Percentiles rank a stretch among this genome's conserved stretches.
Conservation (phyloP, 345 rosid species). For the Linum usitatissimum region DNA sequence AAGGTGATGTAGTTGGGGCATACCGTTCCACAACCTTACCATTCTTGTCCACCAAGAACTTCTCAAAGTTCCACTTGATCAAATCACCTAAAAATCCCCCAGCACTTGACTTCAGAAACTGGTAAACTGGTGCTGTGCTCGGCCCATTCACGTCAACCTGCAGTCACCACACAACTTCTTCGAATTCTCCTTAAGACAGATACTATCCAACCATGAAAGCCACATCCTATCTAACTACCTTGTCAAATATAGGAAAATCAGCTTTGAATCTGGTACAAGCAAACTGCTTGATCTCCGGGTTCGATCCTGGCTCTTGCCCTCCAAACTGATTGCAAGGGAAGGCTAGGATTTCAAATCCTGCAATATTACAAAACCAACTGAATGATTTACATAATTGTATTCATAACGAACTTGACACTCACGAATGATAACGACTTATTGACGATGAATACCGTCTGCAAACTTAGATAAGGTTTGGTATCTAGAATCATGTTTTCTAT, state of each 20-base stretch:
- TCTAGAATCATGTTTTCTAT: too few relatives aligned
- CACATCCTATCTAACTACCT: constrained; percentile 6
- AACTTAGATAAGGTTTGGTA: too few relatives aligned
- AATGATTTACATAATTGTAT: neutral
- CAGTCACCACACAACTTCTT: neutral
- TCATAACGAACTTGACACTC: neutral
- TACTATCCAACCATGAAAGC: too few relatives aligned
- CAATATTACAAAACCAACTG: neutral
- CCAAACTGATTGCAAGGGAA: constrained; percentile 28
- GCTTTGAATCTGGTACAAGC: constrained; percentile 25
- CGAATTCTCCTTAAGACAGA: neutral
- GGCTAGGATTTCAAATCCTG: constrained; percentile 26
- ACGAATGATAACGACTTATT: neutral
- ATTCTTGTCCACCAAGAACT: constrained; percentile 22
- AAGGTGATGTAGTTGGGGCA: constrained; percentile 24
- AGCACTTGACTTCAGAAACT: constrained; percentile 25
- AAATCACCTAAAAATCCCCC: constrained; percentile 25
- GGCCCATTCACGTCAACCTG: constrained; percentile 28
- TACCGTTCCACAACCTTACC: constrained; percentile 23
- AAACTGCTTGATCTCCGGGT: constrained; percentile 22
- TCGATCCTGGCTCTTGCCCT: constrained; percentile 26
- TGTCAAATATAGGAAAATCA: constrained; percentile 22
- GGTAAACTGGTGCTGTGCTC: constrained; percentile 23
- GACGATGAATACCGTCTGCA: too few relatives aligned
- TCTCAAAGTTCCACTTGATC: constrained; percentile 25